A percentile compares a stretch with the other conserved stretches of the same genome.
These are phyloP conservation scores for Teratosphaeria epicoccoides DNA, from an alignment of 2,329 filamentous ascomycete species.

Conservation along the genomic window DNA sequence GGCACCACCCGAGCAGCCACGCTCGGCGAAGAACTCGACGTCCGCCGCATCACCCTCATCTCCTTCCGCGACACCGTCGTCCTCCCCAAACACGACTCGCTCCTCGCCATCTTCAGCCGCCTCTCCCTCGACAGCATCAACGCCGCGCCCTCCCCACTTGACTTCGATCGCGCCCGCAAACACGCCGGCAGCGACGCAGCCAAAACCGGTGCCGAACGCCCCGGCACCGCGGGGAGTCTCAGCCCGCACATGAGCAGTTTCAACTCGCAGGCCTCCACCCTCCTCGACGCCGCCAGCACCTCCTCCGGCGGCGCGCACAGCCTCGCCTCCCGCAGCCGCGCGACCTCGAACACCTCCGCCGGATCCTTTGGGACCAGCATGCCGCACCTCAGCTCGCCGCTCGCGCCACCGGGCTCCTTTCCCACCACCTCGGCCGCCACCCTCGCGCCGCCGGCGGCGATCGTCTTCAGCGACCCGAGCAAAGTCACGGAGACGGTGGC, in stretches of 20 bases:
- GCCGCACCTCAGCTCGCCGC: slow-evolving; percentile 23
- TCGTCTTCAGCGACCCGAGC: slow-evolving; percentile 34
- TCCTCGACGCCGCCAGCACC: slow-evolving; percentile 54
- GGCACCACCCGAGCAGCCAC: slow-evolving; percentile 30
- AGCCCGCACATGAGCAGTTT: slow-evolving; percentile 68
- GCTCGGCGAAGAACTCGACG: slow-evolving; percentile 58
- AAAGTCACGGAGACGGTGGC: slow-evolving; percentile 90
- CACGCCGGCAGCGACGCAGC: slow-evolving; percentile 24
- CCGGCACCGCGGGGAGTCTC: slow-evolving; percentile 61
- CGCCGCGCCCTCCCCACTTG: slow-evolving; percentile 30
- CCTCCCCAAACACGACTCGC: slow-evolving; percentile 73
- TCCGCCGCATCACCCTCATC: slow-evolving; percentile 77
- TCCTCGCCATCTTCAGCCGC: slow-evolving; percentile 83
- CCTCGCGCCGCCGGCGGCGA: slow-evolving; percentile 5
- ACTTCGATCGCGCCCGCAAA: slow-evolving; percentile 14
- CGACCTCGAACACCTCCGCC: slow-evolving; percentile 68
- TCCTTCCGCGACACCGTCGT: slow-evolving; percentile 84
- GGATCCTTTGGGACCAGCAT: slow-evolving; percentile 35
- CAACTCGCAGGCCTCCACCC: slow-evolving; percentile 67
- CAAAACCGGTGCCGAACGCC: slow-evolving; percentile 23
- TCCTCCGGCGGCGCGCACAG: slow-evolving; percentile 36
- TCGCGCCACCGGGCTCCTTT: slow-evolving; percentile 13
- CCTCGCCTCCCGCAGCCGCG: slow-evolving; percentile 54
- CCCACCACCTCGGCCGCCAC: slow-evolving; percentile 14
- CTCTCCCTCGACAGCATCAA: slow-evolving; percentile 68